A percentile compares a stretch with the other conserved stretches of the same genome.
These are phyloP conservation scores for Funneliformis geosporum DNA, from an alignment of 192 early-diverging fungal species.

Conservation along the genomic window DNA sequence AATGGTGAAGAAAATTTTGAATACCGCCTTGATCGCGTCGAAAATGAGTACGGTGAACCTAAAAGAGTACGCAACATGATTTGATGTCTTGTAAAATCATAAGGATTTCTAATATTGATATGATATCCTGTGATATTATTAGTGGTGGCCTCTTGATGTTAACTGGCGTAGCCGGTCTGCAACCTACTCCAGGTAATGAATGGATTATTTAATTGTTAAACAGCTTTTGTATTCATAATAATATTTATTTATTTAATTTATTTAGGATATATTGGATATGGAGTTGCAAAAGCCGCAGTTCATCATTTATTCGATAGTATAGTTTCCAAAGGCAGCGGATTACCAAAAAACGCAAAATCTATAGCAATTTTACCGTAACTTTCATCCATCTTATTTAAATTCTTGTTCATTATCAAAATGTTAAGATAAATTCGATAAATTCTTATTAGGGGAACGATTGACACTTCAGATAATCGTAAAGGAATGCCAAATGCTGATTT, in stretches of 20 bases:
- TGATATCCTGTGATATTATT: background rate
- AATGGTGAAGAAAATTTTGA: conserved; percentile 81
- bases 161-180: conserved; percentile 61
- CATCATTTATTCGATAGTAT: conserved; percentile 85
- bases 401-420: background rate
- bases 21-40: conserved; percentile 83
- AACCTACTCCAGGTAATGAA: conserved; percentile 21
- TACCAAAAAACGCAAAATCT: conserved; percentile 68
- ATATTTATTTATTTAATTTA: background rate
- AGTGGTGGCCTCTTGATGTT: conserved; percentile 75
- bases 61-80: conserved; percentile 54
- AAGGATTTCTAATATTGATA: background rate
- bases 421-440: background rate
- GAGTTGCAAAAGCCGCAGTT: conserved; percentile 90
- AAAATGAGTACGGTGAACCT: conserved; percentile 73
- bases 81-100: background rate
- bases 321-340: conserved; percentile 68
- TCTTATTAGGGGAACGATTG: conserved; percentile 65
- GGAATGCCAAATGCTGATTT: conserved; percentile 83
- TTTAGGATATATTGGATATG: conserved; percentile 78
- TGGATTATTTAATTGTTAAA: too few species aligned
- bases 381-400: background rate
- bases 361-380: conserved; percentile 68
- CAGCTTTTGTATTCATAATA: too few species aligned
- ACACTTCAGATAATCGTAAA: conserved; percentile 89